phyloP scores from a whole-genome alignment of 345 rosid genomes.

The Limnanthes douglasii region DNA sequence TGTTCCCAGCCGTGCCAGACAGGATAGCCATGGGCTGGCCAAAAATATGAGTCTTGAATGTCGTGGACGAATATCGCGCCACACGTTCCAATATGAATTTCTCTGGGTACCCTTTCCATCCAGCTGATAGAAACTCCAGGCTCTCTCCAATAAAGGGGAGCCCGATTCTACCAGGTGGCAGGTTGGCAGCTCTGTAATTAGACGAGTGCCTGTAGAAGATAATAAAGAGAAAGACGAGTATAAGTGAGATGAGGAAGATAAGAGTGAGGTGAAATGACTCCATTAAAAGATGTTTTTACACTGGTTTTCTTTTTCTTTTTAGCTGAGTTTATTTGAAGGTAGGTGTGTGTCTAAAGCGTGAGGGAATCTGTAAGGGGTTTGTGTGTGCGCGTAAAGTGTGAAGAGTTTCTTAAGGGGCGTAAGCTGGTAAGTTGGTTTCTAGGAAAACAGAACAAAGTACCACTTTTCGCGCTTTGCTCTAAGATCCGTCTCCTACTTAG shows the following conservation, averaged over 20 bases:
- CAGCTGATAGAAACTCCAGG: constrained; percentile 15
- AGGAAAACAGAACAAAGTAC: too few species aligned
- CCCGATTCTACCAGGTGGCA: constrained; percentile 25
- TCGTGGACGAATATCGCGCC: constrained; percentile 9
- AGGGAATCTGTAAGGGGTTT: too few species aligned
- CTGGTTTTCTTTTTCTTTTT: too few species aligned
- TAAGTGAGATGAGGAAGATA: constrained; percentile 7
- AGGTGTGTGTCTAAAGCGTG: too few species aligned
- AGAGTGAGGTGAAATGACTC: too few species aligned
- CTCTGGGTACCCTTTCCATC: constrained; percentile 22
- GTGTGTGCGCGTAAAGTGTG: too few species aligned
- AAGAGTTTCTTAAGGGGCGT: too few species aligned
- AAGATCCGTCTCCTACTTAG: too few species aligned
- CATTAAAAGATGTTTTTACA: too few species aligned
- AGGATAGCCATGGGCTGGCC: constrained; percentile 16
- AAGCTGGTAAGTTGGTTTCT: too few species aligned
- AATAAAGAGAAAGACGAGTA: constrained; percentile 1
- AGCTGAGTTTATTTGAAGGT: too few species aligned
- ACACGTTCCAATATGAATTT: constrained; percentile 21
- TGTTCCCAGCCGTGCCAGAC: constrained; percentile 22
- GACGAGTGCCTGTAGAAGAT: constrained; percentile 9
- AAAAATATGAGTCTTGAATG: constrained; percentile 20
- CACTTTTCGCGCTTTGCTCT: too few species aligned
- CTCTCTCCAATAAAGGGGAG: constrained; percentile 23
- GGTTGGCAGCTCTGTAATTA: constrained; percentile 7